phyloP scores from a whole-genome alignment of 140 eudicot genomes.

The Anethum foeniculum region DNA sequence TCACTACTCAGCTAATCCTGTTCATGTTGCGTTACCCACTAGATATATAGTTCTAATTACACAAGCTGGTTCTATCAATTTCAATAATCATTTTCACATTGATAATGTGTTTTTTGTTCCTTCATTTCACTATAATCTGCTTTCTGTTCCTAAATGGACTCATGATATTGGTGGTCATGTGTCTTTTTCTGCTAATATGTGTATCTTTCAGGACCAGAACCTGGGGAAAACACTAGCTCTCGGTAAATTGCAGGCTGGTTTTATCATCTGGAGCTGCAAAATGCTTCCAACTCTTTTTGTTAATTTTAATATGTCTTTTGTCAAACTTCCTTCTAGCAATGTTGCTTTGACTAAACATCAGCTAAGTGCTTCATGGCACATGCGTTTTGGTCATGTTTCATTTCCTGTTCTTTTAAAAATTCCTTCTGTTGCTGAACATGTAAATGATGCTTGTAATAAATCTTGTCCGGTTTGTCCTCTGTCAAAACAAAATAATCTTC shows the following conservation, averaged over 20 bases:
- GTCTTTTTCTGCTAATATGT: background rate
- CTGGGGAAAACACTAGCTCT: background rate
- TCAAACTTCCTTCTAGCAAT: too few species aligned
- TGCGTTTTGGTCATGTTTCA: background rate
- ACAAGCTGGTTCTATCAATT: background rate
- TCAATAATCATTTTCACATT: too few species aligned
- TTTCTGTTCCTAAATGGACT: background rate
- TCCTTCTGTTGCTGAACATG: too few species aligned
- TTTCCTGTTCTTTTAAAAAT: background rate
- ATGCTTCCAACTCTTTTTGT: too few species aligned
- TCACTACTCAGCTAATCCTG: background rate
- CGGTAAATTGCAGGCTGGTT: background rate
- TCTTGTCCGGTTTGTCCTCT: background rate
- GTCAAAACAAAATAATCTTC: too few species aligned
- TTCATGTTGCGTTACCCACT: background rate
- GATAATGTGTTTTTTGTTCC: background rate
- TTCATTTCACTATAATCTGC: background rate
- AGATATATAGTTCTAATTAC: background rate
- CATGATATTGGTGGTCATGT: background rate
- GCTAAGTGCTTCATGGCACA: background rate
- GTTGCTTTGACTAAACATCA: background rate
- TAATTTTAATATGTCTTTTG: too few species aligned
- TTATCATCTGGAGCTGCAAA: background rate
- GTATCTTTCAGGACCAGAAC: background rate
- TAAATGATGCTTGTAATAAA: background rate